phyloP scores from a whole-genome alignment of 2,329 filamentous ascomycete genomes.

The Dichotomopilus funicola region DNA sequence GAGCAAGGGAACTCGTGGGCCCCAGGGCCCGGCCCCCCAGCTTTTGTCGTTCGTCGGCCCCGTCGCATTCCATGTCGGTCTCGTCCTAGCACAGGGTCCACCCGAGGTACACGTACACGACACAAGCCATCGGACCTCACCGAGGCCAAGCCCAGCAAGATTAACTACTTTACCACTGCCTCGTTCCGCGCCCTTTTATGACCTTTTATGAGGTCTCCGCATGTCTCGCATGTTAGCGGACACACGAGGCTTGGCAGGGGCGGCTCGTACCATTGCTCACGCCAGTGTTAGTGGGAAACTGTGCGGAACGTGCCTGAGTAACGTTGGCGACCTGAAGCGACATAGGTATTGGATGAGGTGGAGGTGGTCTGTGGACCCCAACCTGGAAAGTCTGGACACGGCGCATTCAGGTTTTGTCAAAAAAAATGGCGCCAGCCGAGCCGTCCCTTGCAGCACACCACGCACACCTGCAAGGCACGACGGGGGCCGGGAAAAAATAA shows the following conservation, averaged over 20 bases:
- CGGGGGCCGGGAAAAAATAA: background rate
- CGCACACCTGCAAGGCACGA: constrained; percentile 16
- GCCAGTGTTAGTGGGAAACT: constrained; percentile 4
- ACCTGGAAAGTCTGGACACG: background rate
- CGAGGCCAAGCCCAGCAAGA: no score
- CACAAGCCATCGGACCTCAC: no score
- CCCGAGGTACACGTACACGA: background rate
- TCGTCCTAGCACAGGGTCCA: background rate
- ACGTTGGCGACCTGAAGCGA: no score
- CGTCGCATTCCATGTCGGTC: no score
- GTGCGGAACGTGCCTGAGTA: no score
- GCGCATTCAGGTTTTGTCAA: constrained; percentile 9
- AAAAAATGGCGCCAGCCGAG: constrained; percentile 12
- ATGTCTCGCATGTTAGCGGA: background rate
- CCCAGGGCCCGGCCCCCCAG: background rate
- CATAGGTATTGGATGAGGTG: no score
- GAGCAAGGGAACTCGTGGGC: background rate
- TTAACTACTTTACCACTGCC: no score
- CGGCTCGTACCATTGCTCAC: background rate
- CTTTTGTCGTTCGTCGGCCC: no score
- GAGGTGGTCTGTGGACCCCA: no score
- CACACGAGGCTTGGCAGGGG: constrained; percentile 10
- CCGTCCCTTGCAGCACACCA: constrained; percentile 18
- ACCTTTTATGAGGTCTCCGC: no score
- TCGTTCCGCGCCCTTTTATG: background rate